Conservation (phyloP, 331 rosid species). For the Telfairia occidentalis region DNA sequence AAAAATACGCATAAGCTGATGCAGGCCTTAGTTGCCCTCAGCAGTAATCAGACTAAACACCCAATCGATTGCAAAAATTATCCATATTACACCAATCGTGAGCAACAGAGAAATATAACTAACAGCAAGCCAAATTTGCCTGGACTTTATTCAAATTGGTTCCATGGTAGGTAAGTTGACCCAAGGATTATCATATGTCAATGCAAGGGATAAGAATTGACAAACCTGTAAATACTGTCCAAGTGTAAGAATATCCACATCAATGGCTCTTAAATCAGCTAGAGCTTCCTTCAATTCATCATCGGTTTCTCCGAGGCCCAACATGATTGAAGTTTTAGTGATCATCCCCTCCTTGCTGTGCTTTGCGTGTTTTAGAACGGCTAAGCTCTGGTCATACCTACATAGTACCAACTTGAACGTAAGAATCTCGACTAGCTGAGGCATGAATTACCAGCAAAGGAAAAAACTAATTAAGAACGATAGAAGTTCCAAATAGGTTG, state of each 20-base stretch:
- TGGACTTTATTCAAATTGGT: neutral
- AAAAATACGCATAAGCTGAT: neutral
- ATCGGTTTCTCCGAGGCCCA: slow-evolving; percentile 93
- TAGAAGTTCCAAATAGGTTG: neutral
- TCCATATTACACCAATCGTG: neutral
- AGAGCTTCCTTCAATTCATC: slow-evolving; percentile 73
- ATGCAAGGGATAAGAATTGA: neutral
- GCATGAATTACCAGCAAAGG: slow-evolving; percentile 7
- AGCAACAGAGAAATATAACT: neutral
- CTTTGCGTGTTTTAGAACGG: slow-evolving; percentile 74
- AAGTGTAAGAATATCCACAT: slow-evolving; percentile 84
- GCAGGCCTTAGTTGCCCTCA: neutral
- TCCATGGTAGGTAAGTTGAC: neutral
- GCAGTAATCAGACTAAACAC: neutral
- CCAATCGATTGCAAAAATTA: neutral
- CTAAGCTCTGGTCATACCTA: slow-evolving; percentile 83
- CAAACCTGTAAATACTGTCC: slow-evolving; percentile 95
- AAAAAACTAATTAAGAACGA: slow-evolving; percentile 1
- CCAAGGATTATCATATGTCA: neutral
- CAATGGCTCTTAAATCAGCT: slow-evolving; percentile 66
- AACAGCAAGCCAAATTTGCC: neutral
- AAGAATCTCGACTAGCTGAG: slow-evolving; percentile 12
- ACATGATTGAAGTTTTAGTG: slow-evolving; percentile 87
- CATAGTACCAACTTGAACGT: slow-evolving; percentile 14
- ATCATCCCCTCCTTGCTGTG: slow-evolving; percentile 71